phyloP scores from a whole-genome alignment of 805 yeast genomes.

The Starmera quercuum region DNA sequence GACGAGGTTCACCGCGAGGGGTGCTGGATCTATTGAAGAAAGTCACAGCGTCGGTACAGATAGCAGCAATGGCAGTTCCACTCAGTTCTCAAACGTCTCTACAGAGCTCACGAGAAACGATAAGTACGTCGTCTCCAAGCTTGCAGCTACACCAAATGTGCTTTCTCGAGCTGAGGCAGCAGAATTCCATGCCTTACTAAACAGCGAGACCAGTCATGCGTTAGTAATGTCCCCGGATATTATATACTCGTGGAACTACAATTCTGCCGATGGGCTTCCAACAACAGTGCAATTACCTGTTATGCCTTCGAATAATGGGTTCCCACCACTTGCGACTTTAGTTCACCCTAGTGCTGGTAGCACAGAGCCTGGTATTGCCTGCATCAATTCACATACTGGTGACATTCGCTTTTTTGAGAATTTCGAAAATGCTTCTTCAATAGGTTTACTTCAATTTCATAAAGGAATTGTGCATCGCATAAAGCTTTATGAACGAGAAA shows the following conservation, averaged over 20 bases:
- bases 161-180: conserved; percentile 4
- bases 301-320: conserved; percentile 17
- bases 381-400: conserved; percentile 55
- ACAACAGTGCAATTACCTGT: conserved; percentile 43
- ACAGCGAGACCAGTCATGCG: conserved; percentile 21
- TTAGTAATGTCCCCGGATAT: conserved; percentile 28
- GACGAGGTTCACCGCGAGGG: no score
- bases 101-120: conserved; percentile 51
- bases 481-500: conserved; percentile 44
- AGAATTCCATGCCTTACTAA: conserved; percentile 19
- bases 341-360: conserved; percentile 49
- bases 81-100: conserved; percentile 18
- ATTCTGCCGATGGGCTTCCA: conserved; percentile 54
- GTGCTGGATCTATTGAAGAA: background rate
- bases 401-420: conserved; percentile 63
- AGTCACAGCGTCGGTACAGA: background rate
- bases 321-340: conserved; percentile 47
- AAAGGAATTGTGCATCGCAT: conserved; percentile 28
- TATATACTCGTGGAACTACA: conserved; percentile 63
- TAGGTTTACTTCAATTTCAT: conserved; percentile 42
- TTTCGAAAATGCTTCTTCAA: conserved; percentile 61
- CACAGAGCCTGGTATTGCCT: conserved; percentile 61
- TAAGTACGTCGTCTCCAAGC: conserved; percentile 47
- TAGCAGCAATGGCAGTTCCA: conserved; percentile 5
- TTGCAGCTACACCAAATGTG: conserved; percentile 45